Conservation (phyloP, 805 yeast species). For the Ogataea neopini region DNA sequence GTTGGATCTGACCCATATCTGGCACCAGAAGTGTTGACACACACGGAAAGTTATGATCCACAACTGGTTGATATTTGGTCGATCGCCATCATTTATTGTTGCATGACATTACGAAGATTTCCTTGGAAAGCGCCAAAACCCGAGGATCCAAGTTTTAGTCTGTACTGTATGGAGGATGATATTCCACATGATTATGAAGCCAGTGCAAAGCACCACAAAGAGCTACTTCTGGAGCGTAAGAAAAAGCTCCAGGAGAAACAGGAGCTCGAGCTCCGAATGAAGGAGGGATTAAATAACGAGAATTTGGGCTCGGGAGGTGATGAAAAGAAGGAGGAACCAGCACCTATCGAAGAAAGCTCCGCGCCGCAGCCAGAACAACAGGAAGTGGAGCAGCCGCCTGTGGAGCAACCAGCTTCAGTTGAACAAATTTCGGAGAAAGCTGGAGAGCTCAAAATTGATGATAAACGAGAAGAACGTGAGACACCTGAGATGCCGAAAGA, state of each 20-base stretch:
- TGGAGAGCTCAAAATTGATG: conserved; percentile 11
- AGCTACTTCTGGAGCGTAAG: conserved; percentile 58
- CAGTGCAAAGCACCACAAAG: conserved; percentile 72
- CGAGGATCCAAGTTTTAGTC: conserved; percentile 67
- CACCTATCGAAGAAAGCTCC: background rate
- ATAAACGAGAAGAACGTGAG: background rate
- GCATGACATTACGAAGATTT: conserved; percentile 81
- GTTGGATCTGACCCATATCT: conserved; percentile 87
- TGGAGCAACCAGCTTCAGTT: background rate
- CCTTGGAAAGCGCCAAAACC: conserved; percentile 85
- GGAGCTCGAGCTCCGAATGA: conserved; percentile 22
- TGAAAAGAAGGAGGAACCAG: conserved; percentile 8
- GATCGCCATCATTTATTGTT: conserved; percentile 78
- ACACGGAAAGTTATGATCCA: conserved; percentile 64
- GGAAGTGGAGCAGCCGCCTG: background rate
- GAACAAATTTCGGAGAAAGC: conserved; percentile 11
- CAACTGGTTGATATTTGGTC: conserved; percentile 84
- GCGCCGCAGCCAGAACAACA: conserved; percentile 4
- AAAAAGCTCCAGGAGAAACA: conserved; percentile 42
- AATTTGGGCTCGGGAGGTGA: conserved; percentile 11
- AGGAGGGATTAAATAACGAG: conserved; percentile 12
- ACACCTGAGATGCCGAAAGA: conserved; percentile 32
- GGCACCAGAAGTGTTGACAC: conserved; percentile 74
- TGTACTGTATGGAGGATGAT: conserved; percentile 69
- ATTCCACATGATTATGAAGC: conserved; percentile 72